phyloP scores from a whole-genome alignment of 495 filamentous ascomycete species.

The Penicillium desertorum region DNA sequence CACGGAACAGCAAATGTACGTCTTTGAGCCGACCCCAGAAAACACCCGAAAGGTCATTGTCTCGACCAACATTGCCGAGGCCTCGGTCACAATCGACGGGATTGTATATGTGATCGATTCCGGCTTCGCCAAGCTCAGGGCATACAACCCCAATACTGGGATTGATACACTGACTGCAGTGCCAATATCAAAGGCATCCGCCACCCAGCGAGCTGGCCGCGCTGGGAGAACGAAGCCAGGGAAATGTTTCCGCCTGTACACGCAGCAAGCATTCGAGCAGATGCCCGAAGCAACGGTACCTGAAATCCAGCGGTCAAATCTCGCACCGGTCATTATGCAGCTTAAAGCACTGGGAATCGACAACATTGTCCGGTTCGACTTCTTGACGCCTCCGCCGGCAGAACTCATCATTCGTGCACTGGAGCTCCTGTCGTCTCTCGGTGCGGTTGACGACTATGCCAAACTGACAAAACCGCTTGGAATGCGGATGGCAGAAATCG shows the following conservation, averaged over 20 bases:
- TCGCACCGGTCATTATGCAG: conserved; percentile 87
- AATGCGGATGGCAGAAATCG: conserved; percentile 88
- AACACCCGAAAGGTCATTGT: conserved; percentile 90
- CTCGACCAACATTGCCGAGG: conserved; percentile 95
- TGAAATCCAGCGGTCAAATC: conserved; percentile 90
- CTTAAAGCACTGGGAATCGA: conserved; percentile 96
- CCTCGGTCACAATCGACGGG: conserved; percentile 89
- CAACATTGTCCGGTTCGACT: conserved; percentile 90
- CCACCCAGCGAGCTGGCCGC: conserved; percentile 86
- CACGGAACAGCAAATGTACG: conserved; percentile 86
- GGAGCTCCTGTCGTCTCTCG: conserved; percentile 86
- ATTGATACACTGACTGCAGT: conserved; percentile 89
- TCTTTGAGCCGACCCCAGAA: conserved; percentile 84
- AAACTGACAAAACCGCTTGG: conserved; percentile 89
- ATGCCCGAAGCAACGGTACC: conserved; percentile 78
- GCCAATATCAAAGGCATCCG: conserved; percentile 88
- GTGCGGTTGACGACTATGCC: conserved; percentile 85
- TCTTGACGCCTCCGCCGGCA: conserved; percentile 82
- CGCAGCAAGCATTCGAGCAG: conserved; percentile 66
- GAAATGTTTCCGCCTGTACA: conserved; percentile 94
- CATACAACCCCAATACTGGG: conserved; percentile 82
- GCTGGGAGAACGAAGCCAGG: conserved; percentile 90
- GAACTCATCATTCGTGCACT: conserved; percentile 85
- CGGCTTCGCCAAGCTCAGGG: conserved; percentile 88
- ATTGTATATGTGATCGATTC: conserved; percentile 92